These are phyloP conservation scores for Penicillium brasilianum DNA, from an alignment of 2,329 filamentous ascomycete species.

Conservation along the genomic window DNA sequence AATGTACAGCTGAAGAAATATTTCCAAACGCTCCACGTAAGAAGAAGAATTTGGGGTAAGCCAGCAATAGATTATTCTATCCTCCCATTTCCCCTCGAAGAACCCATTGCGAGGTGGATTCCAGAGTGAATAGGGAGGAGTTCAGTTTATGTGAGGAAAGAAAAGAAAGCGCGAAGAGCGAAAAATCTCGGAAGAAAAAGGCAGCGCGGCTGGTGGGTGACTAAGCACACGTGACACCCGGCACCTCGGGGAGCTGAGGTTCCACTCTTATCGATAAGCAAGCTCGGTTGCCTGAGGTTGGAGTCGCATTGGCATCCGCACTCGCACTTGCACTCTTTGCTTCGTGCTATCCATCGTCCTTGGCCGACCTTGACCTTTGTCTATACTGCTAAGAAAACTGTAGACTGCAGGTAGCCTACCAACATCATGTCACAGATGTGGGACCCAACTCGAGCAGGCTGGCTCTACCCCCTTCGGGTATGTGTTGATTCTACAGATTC, in stretches of 20 bases:
- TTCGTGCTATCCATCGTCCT: background rate
- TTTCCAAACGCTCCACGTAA: constrained; percentile 54
- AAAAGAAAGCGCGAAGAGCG: constrained; percentile 33
- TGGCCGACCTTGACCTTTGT: background rate
- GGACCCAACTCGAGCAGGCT: constrained; percentile 44
- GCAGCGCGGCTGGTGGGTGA: constrained; percentile 17
- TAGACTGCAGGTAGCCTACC: constrained; percentile 1
- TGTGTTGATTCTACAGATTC: constrained; percentile 23
- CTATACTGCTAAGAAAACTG: background rate
- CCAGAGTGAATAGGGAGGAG: constrained; percentile 55
- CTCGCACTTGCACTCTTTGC: background rate
- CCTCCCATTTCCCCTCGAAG: constrained; percentile 56
- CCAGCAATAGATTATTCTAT: constrained; percentile 47
- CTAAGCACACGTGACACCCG: constrained; percentile 23
- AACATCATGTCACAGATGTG: constrained; percentile 27
- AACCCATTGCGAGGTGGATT: constrained; percentile 46
- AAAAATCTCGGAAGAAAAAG: constrained; percentile 32
- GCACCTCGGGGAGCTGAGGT: background rate
- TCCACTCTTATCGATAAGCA: constrained; percentile 44
- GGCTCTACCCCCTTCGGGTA: constrained; percentile 56
- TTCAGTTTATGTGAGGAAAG: constrained; percentile 47
- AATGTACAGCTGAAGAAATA: constrained; percentile 50
- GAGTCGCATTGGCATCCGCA: background rate
- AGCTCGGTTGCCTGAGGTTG: constrained; percentile 20
- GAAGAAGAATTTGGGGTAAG: constrained; percentile 54